Evolutionary conservation across 1,284 basidiomycete genomes (phyloP).

Genomic region (Mrakiaceae sp.): DNA sequence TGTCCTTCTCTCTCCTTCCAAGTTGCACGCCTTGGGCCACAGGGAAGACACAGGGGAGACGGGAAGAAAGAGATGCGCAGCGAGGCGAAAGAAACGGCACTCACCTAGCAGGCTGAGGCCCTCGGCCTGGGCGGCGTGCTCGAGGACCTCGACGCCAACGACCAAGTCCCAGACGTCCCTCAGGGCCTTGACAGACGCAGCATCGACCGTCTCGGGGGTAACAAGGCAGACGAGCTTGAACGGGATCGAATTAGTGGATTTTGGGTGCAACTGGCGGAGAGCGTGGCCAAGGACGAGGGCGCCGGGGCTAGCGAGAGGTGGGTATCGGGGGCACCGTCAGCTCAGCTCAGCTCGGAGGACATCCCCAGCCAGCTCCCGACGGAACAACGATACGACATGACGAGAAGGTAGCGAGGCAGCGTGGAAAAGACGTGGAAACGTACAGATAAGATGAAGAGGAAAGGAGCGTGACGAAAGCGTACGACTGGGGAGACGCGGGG

Average conservation of each 20-base stretch:
- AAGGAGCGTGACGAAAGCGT: constrained; percentile 76
- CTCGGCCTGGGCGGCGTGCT: constrained; percentile 42
- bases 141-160: constrained; percentile 80
- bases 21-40: too few species aligned
- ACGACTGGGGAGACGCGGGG: background rate
- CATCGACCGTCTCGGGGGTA: constrained; percentile 82
- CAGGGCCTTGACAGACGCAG: constrained; percentile 69
- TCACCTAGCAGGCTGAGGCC: constrained; percentile 72
- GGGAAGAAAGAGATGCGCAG: constrained; percentile 9
- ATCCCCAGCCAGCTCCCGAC: background rate
- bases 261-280: constrained; percentile 62
- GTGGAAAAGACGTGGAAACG: background rate
- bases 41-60: background rate
- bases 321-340: background rate
- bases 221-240: constrained; percentile 87
- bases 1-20: background rate
- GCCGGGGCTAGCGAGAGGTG: constrained; percentile 45
- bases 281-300: constrained; percentile 76
- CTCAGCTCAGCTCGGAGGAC: background rate
- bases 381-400: background rate
- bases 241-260: constrained; percentile 43
- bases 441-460: constrained; percentile 76
- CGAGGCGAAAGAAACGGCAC: constrained; percentile 27
- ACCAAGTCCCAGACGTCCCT: constrained; percentile 72
- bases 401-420: background rate